Evolutionary conservation across 2,329 filamentous ascomycete species (phyloP), one percentile per base, ranked within the genome.

Genomic region (Xylaria arbuscula): DNA sequence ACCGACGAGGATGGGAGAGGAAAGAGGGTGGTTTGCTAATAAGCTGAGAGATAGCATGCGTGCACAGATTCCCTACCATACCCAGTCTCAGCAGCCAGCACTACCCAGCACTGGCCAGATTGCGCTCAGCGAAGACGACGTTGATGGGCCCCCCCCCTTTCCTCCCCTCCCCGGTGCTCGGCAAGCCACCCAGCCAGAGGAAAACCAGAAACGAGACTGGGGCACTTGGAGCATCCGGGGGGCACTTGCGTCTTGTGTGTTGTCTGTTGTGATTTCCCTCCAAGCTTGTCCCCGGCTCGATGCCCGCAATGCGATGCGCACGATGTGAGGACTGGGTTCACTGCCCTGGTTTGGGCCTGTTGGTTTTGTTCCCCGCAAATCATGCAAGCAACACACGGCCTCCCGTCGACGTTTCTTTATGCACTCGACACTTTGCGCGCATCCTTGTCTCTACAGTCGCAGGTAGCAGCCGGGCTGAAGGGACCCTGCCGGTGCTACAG

Each of bases 331-430:
- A 38, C 61, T 68, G 61, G 65, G 64, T 67, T 67, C 64, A 42
- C 34, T 62, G 69, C 66, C 72, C 72, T 71, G 72, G 70, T 70
- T 72, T 67, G 69, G 69, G 69, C 70, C 62, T 72, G 66, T 72
- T 72, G 72, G 71, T 70, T 60, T 68, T 56, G 32, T 63, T 71
- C 75, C 74, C 75, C 75, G 73, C 74, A 76, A 72, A 76, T 71
- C 69, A 76, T 76, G 75, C 74, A 76, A 71, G 73, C 72, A 74
- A 70, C 70, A 72, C 73, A 74, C 72, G 69, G 71, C 71, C 56
- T 74, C 72, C 74, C 73, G 71, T 73, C 74, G 70, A 73, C 71
- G 72, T 72, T 70, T 74, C 64, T 72, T 68, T 70, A 55, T 69
- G 63, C 66, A 70, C 50, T 62, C 62, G 28, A 61, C 58, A 50